Evolutionary conservation across 2,329 filamentous ascomycete species (phyloP).

Genomic region (Beauveria caledonica): DNA sequence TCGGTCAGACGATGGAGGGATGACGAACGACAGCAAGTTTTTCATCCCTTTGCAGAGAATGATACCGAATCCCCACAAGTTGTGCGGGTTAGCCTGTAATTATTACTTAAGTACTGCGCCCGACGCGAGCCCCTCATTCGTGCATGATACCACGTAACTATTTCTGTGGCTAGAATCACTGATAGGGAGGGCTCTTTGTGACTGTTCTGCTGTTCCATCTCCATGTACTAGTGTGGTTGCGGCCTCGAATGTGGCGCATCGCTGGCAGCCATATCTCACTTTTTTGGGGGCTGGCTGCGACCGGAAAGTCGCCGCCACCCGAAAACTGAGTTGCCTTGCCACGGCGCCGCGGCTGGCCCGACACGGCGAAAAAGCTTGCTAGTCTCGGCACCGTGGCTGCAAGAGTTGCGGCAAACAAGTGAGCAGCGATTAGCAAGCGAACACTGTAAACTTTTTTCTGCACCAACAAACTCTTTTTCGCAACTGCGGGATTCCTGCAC

Average conservation of each 20-base stretch:
- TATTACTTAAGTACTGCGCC: neutral
- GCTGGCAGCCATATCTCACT: neutral
- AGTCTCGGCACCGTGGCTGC: neutral
- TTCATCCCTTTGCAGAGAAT: neutral
- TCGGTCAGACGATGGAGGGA: conserved; percentile 8
- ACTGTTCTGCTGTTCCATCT: neutral
- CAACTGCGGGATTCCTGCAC: neutral
- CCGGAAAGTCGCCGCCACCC: conserved; percentile 9
- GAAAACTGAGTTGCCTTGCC: neutral
- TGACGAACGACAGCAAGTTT: conserved; percentile 7
- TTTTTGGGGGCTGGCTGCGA: neutral
- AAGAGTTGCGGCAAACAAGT: neutral
- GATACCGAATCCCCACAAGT: conserved; percentile 3
- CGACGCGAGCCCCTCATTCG: neutral
- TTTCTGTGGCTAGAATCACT: neutral
- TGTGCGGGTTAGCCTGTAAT: conserved; percentile 9
- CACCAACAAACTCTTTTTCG: neutral
- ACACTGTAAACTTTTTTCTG: neutral
- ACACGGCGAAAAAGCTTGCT: conserved; percentile 1
- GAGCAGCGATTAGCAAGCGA: neutral
- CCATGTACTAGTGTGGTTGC: too few relatives aligned
- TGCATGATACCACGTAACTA: neutral
- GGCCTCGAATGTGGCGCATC: neutral
- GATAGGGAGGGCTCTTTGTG: neutral
- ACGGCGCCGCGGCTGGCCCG: conserved; percentile 3